phyloP scores from a whole-genome alignment of 169 alveolate genomes.

The Cyclospora cayetanensis region DNA sequence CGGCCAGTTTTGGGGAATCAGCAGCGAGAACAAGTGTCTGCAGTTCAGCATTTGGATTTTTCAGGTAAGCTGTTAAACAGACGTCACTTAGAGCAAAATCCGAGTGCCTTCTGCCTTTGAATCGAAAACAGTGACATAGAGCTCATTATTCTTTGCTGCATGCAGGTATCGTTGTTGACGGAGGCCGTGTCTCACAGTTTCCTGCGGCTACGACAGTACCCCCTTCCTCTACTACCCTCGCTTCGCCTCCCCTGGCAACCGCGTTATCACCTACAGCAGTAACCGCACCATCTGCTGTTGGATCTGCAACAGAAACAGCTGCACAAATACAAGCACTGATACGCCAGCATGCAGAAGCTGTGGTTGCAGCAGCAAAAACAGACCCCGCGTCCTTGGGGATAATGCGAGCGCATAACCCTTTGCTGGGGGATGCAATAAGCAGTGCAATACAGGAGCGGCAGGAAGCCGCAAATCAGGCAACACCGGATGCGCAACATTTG shows the following conservation, averaged over 20 bases:
- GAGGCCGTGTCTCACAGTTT: conserved; percentile 42
- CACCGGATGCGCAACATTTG: not conserved
- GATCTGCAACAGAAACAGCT: not conserved
- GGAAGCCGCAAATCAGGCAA: not conserved
- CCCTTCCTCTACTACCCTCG: conserved; percentile 2
- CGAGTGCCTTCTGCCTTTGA: not conserved
- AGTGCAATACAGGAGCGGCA: conserved; percentile 14
- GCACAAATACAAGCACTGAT: conserved; percentile 1
- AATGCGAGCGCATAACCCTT: conserved; percentile 22
- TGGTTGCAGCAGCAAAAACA: conserved; percentile 24
- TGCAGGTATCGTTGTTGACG: conserved; percentile 49
- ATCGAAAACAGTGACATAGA: too few species aligned
- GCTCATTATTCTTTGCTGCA: too few species aligned
- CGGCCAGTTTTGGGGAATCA: not conserved
- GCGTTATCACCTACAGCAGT: not conserved
- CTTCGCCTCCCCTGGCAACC: not conserved
- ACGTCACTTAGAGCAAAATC: not conserved
- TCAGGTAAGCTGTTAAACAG: not conserved
- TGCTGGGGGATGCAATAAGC: conserved; percentile 38
- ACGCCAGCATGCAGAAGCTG: conserved; percentile 45
- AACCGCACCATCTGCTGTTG: not conserved
- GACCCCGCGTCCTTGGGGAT: conserved; percentile 24
- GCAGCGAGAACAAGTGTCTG: not conserved
- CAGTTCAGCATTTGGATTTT: conserved; percentile 16
- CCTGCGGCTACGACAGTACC: not conserved